phyloP scores from a whole-genome alignment of 768 basidiomycete species.

The Boletus rubroflammeus region DNA sequence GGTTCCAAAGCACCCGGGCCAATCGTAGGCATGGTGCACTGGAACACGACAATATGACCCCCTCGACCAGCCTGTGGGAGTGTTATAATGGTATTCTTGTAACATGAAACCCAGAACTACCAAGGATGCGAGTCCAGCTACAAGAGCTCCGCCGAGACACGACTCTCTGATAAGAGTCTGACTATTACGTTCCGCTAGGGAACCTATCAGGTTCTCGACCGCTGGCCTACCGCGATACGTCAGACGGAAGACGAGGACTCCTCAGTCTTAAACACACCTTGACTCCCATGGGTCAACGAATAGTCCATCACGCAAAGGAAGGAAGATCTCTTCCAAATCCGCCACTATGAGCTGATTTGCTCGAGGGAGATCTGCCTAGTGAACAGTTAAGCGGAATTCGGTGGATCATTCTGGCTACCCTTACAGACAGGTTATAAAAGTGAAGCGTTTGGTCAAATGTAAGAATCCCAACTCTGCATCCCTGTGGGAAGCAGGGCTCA shows the following conservation, averaged over 20 bases:
- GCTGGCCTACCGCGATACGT: slow-evolving; percentile 41
- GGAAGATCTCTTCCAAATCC: slow-evolving; percentile 90
- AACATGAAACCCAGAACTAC: slow-evolving; percentile 34
- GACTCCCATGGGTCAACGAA: slow-evolving; percentile 74
- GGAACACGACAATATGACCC: slow-evolving; percentile 75
- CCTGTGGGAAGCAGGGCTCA: slow-evolving; percentile 49
- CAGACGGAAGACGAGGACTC: not conserved
- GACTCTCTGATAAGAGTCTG: slow-evolving; percentile 48
- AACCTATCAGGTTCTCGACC: slow-evolving; percentile 63
- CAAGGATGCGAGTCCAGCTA: slow-evolving; percentile 67
- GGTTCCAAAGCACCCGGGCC: slow-evolving; percentile 69
- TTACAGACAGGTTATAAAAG: slow-evolving; percentile 86
- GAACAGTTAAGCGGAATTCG: slow-evolving; percentile 18
- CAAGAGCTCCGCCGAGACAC: slow-evolving; percentile 76
- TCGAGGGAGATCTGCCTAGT: slow-evolving; percentile 42
- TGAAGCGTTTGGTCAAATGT: slow-evolving; percentile 81
- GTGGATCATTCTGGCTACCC: slow-evolving; percentile 23
- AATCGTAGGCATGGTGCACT: slow-evolving; percentile 61
- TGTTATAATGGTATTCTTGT: slow-evolving; percentile 7
- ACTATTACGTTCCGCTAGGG: slow-evolving; percentile 60
- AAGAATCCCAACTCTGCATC: slow-evolving; percentile 67
- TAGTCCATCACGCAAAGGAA: slow-evolving; percentile 67
- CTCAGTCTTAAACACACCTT: slow-evolving; percentile 44
- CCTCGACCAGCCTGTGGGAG: slow-evolving; percentile 55
- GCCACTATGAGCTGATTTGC: slow-evolving; percentile 75